Evolutionary conservation across 2,329 filamentous ascomycete genomes (phyloP), one percentile per base, ranked within the genome.

Genomic region (Aspergillus texensis): DNA sequence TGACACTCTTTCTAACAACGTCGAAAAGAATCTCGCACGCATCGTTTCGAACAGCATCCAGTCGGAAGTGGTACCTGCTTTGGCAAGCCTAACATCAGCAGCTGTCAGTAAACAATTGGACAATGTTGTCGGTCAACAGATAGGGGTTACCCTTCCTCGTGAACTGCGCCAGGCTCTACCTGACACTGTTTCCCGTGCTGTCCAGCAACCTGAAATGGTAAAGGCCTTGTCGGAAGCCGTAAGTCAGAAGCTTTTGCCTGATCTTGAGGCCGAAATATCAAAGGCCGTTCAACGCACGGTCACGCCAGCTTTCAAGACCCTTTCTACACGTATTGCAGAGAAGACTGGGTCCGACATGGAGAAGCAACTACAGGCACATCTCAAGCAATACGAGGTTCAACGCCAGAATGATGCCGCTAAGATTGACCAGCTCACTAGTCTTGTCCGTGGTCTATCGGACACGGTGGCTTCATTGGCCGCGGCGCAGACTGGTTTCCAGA

Each of bases 31-130:
- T 26, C 84, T 97, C 43, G 84, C 88, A 65, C 89, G 88, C 65
- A 91, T 96, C 69, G 89, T 97, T 57, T 86, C 88, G 54, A 85
- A 88, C 55, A 91, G 91, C 75, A 92, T 97, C 68, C 86, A 92
- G 65, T 85, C 88, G 61, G 85, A 88, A 16, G 87, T 97, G 52
- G 82, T 97, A 58, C 94, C 95, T 12, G 84, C 89, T 36, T 82
- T 98, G 62, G 86, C 88, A 46, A 85, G 89, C 58, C 83, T 89
- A 48, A 88, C 91, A 16, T 84, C 87, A 52, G 86, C 88, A 65
- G 85, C 89, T 5, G 84, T 97, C 32, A 86, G 90, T 60, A 89
- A 91, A 65, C 88, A 92, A 74, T 83, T 98, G 28, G 85, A 87
- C 61, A 84, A 86, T 67, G 88, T 88, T 65, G 80, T 97, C 61